Base-by-base conservation (phyloP, 2,329 filamentous ascomycete genomes). In the Elsinoe australis region DNA sequence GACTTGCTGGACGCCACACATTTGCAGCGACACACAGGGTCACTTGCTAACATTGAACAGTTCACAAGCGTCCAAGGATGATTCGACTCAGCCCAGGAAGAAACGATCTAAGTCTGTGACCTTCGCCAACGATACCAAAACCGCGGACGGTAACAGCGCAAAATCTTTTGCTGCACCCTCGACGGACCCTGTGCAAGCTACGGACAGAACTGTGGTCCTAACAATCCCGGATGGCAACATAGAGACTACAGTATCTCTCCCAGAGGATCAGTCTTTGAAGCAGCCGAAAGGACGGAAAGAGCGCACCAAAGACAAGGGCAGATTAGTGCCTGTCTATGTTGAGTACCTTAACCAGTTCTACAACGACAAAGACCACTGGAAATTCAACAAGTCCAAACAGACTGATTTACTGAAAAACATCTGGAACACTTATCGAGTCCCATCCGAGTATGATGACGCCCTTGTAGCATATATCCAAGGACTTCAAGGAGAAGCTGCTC, bases 311-410 rank as follows among this genome's bases (percentile, higher is more conserved):
- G 38, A 41, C 35, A 48, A 51, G 14, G 46, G 33, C 8, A 29
- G 5, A 7, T 15, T 33, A 3, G 34, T 36, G 49, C 73, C 78
- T 38, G 76, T 82, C 10, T 82, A 87, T 50, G 72, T 94, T 12
- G 73, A 78, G 47, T 95, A 95, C 63, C 76, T 95, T 35, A 74
- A 74, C 38, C 79, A 82, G 61, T 95, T 88, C 74, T 74, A 85
- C 66, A 75, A 75, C 49, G 75, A 80, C 52, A 80, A 80, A 50
- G 71, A 75, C 7, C 73, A 72, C 56, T 96, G 90, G 90, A 95
- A 95, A 66, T 96, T 95, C 72, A 94, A 94, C 71, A 95, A 95
- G 70, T 89, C 87, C 57, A 80, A 87, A 61, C 89, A 95, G 66
- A 86, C 82, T 47, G 79, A 86, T 56, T 72, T 95, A 9, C 78